Conservation (phyloP, 1,284 basidiomycete species). For the Melampsora larici-populina region DNA sequence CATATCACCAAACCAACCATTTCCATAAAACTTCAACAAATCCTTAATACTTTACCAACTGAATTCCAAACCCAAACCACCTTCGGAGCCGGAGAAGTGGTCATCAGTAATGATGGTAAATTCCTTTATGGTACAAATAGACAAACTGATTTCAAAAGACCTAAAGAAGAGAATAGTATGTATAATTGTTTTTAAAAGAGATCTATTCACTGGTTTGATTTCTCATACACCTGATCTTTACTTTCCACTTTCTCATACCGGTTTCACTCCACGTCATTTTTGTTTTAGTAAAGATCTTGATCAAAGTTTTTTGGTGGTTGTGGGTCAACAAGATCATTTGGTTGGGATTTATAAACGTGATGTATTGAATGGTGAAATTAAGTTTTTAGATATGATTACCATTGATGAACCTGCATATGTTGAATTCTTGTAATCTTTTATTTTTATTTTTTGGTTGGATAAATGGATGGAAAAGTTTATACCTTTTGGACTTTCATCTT, state of each 20-base stretch:
- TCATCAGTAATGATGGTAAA: constrained; percentile 7
- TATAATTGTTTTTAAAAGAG: constrained; percentile 19
- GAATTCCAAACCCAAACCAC: background rate
- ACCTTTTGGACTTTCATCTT: no score
- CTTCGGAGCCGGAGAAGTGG: constrained; percentile 19
- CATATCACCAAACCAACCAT: background rate
- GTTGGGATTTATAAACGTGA: constrained; percentile 10
- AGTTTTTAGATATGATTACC: no score
- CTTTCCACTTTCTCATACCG: background rate
- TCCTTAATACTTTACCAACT: constrained; percentile 5
- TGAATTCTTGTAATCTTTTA: no score
- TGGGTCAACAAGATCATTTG: constrained; percentile 2
- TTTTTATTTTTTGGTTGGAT: no score
- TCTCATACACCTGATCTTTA: background rate
- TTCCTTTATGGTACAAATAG: constrained; percentile 29
- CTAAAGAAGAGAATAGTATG: constrained; percentile 21
- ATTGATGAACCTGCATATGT: no score
- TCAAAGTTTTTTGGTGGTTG: constrained; percentile 16
- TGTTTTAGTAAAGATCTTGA: constrained; percentile 9
- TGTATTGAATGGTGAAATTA: no score
- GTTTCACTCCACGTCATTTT: constrained; percentile 20
- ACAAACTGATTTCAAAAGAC: constrained; percentile 21
- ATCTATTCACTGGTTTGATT: constrained; percentile 8
- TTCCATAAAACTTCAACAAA: background rate
- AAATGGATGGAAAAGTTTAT: no score